A percentile compares a stretch with the other conserved stretches of the same genome.
Conservation (phyloP, 2,329 filamentous ascomycete genomes). For the Claviceps pusilla region DNA sequence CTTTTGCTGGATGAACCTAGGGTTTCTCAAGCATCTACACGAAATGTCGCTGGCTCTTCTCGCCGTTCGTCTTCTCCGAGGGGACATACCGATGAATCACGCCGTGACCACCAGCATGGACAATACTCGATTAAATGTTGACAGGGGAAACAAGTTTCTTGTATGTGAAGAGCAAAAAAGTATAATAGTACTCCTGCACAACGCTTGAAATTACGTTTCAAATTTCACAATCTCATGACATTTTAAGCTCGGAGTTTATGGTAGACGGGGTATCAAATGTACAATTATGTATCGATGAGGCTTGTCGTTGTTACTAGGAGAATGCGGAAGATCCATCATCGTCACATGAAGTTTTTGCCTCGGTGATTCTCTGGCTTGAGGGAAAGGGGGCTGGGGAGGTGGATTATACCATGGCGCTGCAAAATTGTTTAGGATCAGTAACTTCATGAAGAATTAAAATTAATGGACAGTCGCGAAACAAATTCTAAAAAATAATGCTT, state of each 20-base stretch:
- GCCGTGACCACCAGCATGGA: constrained; percentile 8
- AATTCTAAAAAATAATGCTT: too few relatives aligned
- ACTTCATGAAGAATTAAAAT: neutral
- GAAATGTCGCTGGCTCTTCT: constrained; percentile 14
- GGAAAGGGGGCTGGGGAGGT: neutral
- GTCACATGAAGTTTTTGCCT: neutral
- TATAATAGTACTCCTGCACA: neutral
- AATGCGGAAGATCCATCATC: neutral
- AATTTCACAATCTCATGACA: neutral
- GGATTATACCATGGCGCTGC: neutral
- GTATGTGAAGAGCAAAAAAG: too few relatives aligned
- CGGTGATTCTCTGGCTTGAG: neutral
- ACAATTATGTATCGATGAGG: neutral
- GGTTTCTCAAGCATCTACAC: constrained; percentile 11
- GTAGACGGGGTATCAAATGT: neutral
- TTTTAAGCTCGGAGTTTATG: neutral
- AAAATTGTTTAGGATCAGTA: neutral
- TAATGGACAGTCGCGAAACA: too few relatives aligned
- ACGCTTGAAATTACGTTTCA: too few relatives aligned
- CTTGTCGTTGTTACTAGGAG: neutral
- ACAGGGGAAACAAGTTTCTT: neutral
- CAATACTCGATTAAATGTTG: constrained; percentile 8
- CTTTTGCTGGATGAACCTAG: constrained; percentile 41
- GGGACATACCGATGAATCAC: constrained; percentile 7
- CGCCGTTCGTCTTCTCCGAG: constrained; percentile 13